These are phyloP conservation scores for Trichoderma aggressivum DNA, from an alignment of 2,329 filamentous ascomycete species.

Conservation along the genomic window DNA sequence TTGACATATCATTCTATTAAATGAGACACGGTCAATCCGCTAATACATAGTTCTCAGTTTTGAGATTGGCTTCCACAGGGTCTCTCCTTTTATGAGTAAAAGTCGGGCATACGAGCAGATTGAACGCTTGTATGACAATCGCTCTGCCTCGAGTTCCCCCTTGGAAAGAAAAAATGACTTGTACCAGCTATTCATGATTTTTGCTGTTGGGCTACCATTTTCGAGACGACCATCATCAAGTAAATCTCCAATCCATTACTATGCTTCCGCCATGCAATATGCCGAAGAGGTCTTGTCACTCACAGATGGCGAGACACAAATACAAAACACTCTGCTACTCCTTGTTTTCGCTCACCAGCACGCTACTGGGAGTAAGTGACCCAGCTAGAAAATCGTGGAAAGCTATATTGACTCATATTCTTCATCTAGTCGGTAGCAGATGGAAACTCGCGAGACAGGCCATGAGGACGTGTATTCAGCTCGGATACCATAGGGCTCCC, in stretches of 20 bases:
- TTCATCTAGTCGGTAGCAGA: background rate
- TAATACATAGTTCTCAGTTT: background rate
- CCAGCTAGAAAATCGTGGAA: background rate
- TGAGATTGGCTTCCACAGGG: background rate
- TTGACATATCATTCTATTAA: background rate
- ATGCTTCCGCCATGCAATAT: background rate
- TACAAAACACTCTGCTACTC: background rate
- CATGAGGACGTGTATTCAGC: background rate
- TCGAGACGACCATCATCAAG: background rate
- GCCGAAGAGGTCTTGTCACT: background rate
- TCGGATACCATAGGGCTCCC: background rate
- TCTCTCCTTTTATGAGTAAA: slow-evolving; percentile 12
- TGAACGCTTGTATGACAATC: background rate
- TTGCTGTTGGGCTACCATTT: background rate
- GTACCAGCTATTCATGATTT: background rate
- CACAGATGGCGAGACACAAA: background rate
- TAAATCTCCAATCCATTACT: background rate
- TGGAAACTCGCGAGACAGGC: background rate
- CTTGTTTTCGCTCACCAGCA: background rate
- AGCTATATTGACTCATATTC: background rate
- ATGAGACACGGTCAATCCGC: background rate
- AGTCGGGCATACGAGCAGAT: slow-evolving; percentile 11
- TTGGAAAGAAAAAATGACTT: background rate
- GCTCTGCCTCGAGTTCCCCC: background rate
- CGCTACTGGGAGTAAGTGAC: background rate